Conservation (phyloP, 495 filamentous ascomycete genomes). For the Diplogelasinospora grovesii region DNA sequence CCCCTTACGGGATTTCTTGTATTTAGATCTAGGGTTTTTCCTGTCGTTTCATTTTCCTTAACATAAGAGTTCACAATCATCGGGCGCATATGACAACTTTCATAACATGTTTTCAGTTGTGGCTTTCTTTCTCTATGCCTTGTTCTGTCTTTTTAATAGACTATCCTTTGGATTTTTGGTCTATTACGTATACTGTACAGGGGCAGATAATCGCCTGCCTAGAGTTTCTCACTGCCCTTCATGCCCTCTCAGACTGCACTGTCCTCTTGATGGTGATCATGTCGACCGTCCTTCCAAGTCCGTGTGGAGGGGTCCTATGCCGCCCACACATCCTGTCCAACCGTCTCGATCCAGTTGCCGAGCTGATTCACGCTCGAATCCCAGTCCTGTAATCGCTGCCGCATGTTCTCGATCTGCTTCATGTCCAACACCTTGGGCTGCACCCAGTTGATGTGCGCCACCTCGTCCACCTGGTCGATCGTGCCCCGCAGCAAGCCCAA, state of each 20-base stretch:
- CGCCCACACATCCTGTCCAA: slow-evolving; percentile 86
- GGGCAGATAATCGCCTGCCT: neutral
- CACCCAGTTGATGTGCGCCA: slow-evolving; percentile 96
- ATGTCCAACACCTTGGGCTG: slow-evolving; percentile 96
- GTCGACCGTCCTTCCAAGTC: neutral
- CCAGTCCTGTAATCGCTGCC: slow-evolving; percentile 81
- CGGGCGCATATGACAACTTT: too few relatives aligned
- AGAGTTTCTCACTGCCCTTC: neutral
- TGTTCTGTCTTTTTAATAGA: slow-evolving; percentile 5
- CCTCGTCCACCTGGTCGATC: slow-evolving; percentile 92
- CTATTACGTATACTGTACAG: slow-evolving; percentile 12
- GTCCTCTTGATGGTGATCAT: slow-evolving; percentile 5
- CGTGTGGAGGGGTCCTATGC: slow-evolving; percentile 46
- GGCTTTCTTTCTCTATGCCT: neutral
- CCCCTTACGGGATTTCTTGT: too few relatives aligned
- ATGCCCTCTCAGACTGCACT: slow-evolving; percentile 1
- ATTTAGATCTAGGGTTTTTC: neutral
- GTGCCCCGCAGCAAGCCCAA: slow-evolving; percentile 82
- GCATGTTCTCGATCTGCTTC: slow-evolving; percentile 94
- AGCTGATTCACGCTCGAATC: slow-evolving; percentile 89
- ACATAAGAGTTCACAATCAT: too few relatives aligned
- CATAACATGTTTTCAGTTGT: too few relatives aligned
- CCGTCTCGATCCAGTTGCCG: slow-evolving; percentile 88
- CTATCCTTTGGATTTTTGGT: slow-evolving; percentile 10
- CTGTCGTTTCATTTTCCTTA: too few relatives aligned